Base-by-base conservation (phyloP, 2,329 filamentous ascomycete genomes). In the Diaporthe nobilis region DNA sequence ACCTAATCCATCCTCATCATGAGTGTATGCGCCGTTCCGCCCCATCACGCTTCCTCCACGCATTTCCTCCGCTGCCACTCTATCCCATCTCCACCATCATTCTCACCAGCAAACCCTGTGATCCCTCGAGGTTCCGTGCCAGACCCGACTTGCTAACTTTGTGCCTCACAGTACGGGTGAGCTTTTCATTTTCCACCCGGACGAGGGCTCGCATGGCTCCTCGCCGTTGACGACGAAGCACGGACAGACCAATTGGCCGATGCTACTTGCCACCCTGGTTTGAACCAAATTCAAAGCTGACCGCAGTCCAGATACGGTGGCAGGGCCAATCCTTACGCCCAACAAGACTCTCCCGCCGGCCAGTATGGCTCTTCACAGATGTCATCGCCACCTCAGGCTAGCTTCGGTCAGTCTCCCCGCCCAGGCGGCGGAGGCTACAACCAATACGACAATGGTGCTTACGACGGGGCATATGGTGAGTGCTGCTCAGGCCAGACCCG, bases 251-350 rank as follows among this genome's bases (percentile, higher is more conserved):
- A 28, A 28, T 20, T 25, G 12, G 22, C 47, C 63, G n/a, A 53
- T 25, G 5, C n/a, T 28, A 49, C 47, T 37, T 70, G 47, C n/a
- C 42, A 10, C n/a, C 15, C 34, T 39, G 8, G 22, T 4, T 31
- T 22, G 17, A 3, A 28, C 10, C 34, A 17, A 10, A 20, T 28
- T 25, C 44, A 37, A 73, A 55, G 76, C 83, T 87, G 80, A 87
- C 83, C 65, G 25, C 60, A 70, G 58, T 76, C 49, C 81, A 92
- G 89, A 84, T 91, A 92, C 85, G 87, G 88, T 77, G 86, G 85
- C 74, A 84, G 84, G 79, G 83, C 85, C 77, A 92, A 92, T 84
- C 90, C 91, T 73, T 92, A 90, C 80, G 90, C 91, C 80, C 86
- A 92, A 81, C 86, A 86, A 76, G 84, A 82, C 49, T 79, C 80